Evolutionary conservation across 306 rosid species (phyloP), one percentile per base, ranked within the genome.

Genomic region (Glycyrrhiza uralensis): DNA sequence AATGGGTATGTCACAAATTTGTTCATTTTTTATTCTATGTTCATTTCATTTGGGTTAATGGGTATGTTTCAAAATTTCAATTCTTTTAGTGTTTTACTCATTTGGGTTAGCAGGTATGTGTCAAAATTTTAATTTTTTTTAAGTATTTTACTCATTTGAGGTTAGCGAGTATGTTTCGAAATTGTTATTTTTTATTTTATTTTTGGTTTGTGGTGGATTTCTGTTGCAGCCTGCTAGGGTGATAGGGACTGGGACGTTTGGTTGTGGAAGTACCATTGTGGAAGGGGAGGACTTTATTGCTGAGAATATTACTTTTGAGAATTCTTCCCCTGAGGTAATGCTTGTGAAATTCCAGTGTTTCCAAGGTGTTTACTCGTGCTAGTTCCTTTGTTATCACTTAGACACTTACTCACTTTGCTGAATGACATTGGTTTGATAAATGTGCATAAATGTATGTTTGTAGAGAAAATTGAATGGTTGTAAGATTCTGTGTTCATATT

Each of bases 281-380:
- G 99, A 94, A 85, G 99, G 99, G 50, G 96, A 91, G 82, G 97
- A 94, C 70, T 94, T 94, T 12, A 91, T 94, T 78, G 99, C 97
- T 39, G 99, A 94, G 84, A 91, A 94, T 63, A 78, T 94, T 52
- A 91, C 97, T 29, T 91, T 94, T 62, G 97, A 89, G 86, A 91
- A 94, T 81, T 89, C 92, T 32, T 52, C 97, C 24, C 95, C 99
- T 50, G 62, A 91, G 96, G 99, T 91, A 73, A 57, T 44, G 70
- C 67, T 12, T 41, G 59, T 66, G 10, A 19, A 79, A 75, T 54
- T 36, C 41, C 29, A 30, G 0, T 38, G 22, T 57, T 66, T 73
- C 83, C 39, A 85, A 14, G 11, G 46, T 50, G 22, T 44, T 72
- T 74, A 12, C 79, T 26, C 78, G 76, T 81, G 89, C 23, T 60